phyloP scores from a whole-genome alignment of 2,329 filamentous ascomycete species.

The Zymoseptoria passerinii region DNA sequence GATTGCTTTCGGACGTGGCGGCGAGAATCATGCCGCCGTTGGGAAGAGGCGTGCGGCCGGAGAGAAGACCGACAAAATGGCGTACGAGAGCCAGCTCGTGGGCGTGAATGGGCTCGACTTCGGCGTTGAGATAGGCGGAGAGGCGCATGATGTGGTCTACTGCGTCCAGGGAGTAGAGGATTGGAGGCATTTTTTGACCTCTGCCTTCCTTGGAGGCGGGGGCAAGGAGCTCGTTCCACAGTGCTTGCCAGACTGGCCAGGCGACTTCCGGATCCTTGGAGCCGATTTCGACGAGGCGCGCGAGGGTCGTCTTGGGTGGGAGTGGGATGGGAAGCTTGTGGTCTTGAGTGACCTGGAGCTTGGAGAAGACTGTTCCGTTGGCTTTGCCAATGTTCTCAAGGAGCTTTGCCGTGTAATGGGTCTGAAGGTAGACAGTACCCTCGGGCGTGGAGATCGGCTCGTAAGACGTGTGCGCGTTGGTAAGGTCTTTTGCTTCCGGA shows the following conservation, averaged over 20 bases:
- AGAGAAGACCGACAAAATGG: conserved; percentile 65
- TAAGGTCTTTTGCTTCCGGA: conserved; percentile 82
- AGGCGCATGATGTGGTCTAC: conserved; percentile 72
- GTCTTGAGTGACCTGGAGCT: conserved; percentile 42
- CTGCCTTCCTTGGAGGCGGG: conserved; percentile 34
- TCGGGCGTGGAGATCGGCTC: conserved; percentile 52
- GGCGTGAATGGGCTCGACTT: conserved; percentile 69
- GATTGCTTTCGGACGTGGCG: conserved; percentile 64
- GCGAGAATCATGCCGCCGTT: conserved; percentile 77
- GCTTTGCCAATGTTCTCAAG: conserved; percentile 64
- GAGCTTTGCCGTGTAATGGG: conserved; percentile 65
- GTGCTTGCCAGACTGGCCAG: conserved; percentile 69
- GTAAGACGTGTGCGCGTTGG: conserved; percentile 74
- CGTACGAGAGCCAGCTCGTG: conserved; percentile 73
- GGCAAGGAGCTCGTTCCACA: conserved; percentile 69
- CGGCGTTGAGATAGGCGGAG: conserved; percentile 64
- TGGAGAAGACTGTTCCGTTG: conserved; percentile 57
- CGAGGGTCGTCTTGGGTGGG: conserved; percentile 52
- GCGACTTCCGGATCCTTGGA: conserved; percentile 68
- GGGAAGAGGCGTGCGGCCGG: conserved; percentile 45
- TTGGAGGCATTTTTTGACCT: conserved; percentile 45
- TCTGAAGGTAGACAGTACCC: conserved; percentile 60
- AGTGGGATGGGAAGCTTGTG: conserved; percentile 54
- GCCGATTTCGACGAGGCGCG: conserved; percentile 59
- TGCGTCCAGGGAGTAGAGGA: conserved; percentile 72